phyloP scores from a whole-genome alignment of 129 eudicot species.

The Apium graveolens region DNA sequence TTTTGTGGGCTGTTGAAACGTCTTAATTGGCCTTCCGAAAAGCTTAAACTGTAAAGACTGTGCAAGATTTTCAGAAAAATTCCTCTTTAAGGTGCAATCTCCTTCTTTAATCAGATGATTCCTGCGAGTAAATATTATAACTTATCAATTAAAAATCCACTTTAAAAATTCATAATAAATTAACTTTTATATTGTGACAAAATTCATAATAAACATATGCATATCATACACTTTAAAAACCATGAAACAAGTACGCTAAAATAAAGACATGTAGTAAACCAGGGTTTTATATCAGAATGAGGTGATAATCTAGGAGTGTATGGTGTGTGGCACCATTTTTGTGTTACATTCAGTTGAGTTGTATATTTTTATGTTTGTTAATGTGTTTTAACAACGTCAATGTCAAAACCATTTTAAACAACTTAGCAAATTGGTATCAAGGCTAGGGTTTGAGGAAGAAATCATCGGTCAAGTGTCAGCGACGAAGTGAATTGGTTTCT shows the following conservation, averaged over 20 bases:
- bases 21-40: too few relatives aligned
- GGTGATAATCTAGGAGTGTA: background rate
- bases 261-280: background rate
- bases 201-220: background rate
- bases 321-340: background rate
- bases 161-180: background rate
- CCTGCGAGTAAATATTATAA: too few relatives aligned
- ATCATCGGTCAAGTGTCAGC: background rate
- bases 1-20: too few relatives aligned
- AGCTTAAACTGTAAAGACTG: too few relatives aligned
- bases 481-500: background rate
- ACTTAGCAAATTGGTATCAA: background rate
- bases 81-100: too few relatives aligned
- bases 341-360: background rate
- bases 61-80: too few relatives aligned
- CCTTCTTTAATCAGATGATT: too few relatives aligned
- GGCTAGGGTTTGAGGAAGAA: background rate
- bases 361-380: background rate
- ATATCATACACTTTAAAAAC: background rate
- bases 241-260: background rate
- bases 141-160: background rate
- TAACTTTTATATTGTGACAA: background rate
- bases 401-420: too few relatives aligned
- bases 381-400: background rate
- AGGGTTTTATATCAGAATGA: too few relatives aligned